A percentile compares a stretch with the other conserved stretches of the same genome.
These are phyloP conservation scores for Mycena floridula DNA, from an alignment of 768 basidiomycete genomes.

Conservation along the genomic window DNA sequence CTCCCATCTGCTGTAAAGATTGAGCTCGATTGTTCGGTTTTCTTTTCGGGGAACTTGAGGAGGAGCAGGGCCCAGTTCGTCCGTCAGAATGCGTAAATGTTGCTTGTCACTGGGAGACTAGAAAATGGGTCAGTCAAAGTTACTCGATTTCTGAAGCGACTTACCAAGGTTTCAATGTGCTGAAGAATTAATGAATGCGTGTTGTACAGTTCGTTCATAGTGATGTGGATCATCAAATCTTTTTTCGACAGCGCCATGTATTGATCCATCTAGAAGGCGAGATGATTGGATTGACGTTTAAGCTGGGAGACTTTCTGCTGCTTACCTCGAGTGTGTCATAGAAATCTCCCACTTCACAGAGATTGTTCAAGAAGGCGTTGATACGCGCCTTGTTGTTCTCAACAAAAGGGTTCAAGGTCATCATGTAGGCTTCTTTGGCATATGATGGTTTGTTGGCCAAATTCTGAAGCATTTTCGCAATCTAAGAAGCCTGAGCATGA, in stretches of 20 bases:
- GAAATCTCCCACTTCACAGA: conserved; percentile 99
- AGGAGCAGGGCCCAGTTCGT: conserved; percentile 92
- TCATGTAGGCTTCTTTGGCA: conserved; percentile 98
- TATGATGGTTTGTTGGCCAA: conserved; percentile 98
- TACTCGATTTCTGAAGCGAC: conserved; percentile 19
- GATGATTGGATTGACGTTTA: conserved; percentile 1
- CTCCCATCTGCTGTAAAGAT: conserved; percentile 97
- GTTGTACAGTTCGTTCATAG: conserved; percentile 97
- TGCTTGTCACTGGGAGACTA: conserved; percentile 98
- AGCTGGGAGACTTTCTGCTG: conserved; percentile 2
- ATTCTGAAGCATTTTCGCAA: conserved; percentile 99
- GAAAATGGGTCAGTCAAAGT: conserved; percentile 4
- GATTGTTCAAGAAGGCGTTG: conserved; percentile 92
- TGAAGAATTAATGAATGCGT: conserved; percentile 94
- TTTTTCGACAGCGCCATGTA: conserved; percentile 99
- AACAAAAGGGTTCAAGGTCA: conserved; percentile 95
- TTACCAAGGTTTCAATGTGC: conserved; percentile 89
- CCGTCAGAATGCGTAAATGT: conserved; percentile 92
- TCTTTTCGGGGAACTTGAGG: conserved; percentile 97
- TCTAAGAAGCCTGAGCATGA: conserved; percentile 38
- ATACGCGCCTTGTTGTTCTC: conserved; percentile 98
- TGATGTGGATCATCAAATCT: conserved; percentile 96
- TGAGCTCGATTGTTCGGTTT: conserved; percentile 88
- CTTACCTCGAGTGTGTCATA: conserved; percentile 95
- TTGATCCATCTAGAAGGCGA: conserved; percentile 84